phyloP scores from a whole-genome alignment of 345 rosid species.

The Moricandia moricandioides region DNA sequence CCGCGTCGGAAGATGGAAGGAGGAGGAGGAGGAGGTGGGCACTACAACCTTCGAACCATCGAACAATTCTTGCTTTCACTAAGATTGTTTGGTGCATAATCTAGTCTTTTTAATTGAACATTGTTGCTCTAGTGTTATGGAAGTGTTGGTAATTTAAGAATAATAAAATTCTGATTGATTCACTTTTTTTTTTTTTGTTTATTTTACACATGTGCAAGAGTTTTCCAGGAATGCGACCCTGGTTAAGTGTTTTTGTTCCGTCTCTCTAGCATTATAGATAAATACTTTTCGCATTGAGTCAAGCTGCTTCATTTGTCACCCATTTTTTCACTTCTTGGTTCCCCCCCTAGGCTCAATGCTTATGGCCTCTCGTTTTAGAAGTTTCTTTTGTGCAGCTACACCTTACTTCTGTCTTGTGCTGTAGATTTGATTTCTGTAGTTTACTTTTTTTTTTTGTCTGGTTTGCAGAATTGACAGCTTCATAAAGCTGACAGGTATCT shows the following conservation, averaged over 20 bases:
- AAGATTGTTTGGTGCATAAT: not conserved
- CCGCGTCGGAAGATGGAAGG: constrained; percentile 27
- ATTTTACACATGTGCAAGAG: constrained; percentile 57
- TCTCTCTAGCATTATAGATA: too few species aligned
- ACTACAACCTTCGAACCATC: constrained; percentile 62
- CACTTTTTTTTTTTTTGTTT: too few species aligned
- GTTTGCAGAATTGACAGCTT: not conserved
- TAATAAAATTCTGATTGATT: too few species aligned
- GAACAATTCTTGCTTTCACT: constrained; percentile 51
- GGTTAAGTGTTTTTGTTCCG: constrained; percentile 73
- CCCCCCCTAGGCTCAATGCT: not conserved
- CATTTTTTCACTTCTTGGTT: not conserved
- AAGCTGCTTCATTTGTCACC: not conserved
- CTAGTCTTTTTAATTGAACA: not conserved
- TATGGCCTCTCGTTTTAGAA: not conserved
- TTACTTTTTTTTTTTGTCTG: not conserved
- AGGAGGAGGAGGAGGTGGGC: constrained; percentile 45
- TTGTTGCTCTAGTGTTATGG: too few species aligned
- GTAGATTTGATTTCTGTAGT: not conserved
- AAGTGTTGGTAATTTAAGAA: too few species aligned
- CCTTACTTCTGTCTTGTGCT: not conserved
- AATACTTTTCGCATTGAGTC: constrained; percentile 3
- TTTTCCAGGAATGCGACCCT: constrained; percentile 80
- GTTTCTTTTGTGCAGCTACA: not conserved
- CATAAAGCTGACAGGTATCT: constrained; percentile 66